Evolutionary conservation across 2,329 filamentous ascomycete species (phyloP), one percentile per base, ranked within the genome.

Genomic region (Phaeophleospora eucalypticola): DNA sequence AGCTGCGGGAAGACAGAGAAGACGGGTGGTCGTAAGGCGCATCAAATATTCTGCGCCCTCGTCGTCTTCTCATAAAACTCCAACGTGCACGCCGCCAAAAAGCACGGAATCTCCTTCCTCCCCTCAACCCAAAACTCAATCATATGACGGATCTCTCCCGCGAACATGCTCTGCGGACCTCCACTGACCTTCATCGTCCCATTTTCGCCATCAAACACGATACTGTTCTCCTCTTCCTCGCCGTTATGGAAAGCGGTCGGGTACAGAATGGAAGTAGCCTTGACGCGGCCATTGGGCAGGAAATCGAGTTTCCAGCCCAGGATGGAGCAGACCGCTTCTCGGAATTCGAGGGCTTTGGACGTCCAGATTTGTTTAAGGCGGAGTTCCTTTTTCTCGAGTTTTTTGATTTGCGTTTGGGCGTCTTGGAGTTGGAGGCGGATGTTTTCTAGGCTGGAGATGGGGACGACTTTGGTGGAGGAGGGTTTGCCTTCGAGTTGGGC

Each of bases 131-230:
- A 98, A 68, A 95, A 97, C 55, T 89, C 85, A 62, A 96, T 91
- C 65, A 90, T 81, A 61, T 88, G 86, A 55, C 80, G 80, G 53
- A 98, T 95, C 68, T 89, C 84, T 45, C 80, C 72, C 1, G 90
- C 93, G 68, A 98, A 98, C 10, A 82, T 77, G 63, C 88, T 94
- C 63, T 87, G 80, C 1, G 89, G 87, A 0, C 93, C 93, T 1
- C 93, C 93, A 27, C 85, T 87, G 47, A 98, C 87, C 76, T 98
- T 98, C 93, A 98, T 98, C 1, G 90, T 96, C 6, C 91, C 93
- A 48, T 86, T 83, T 71, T 96, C 89, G 42, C 89, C 89, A 68
- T 95, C 89, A 66, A 96, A 96, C 0, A 95, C 82, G 37, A 83
- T 82, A 4, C 72, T 78, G 51, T 81, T 80, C 53, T 76, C 75